Evolutionary conservation across 139 green algal species (phyloP).

Genomic region (Coelastrella sp.): DNA sequence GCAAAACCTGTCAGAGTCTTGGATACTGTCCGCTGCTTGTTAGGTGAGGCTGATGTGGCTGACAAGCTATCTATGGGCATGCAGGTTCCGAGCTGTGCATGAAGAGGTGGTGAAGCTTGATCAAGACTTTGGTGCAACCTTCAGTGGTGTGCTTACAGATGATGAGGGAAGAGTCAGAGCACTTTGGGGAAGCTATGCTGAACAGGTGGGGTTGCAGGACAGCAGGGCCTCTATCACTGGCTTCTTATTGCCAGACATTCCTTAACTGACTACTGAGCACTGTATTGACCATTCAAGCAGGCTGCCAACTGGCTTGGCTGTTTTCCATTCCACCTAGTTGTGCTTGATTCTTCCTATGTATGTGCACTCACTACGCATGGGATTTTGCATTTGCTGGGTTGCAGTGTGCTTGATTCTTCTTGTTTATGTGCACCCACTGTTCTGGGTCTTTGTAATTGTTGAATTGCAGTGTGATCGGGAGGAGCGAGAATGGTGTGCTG

Average conservation of each 20-base stretch:
- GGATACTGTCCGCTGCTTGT: too few species aligned
- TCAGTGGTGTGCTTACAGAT: constrained; percentile 86
- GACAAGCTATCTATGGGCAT: background rate
- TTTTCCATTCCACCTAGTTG: too few species aligned
- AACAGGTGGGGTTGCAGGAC: constrained; percentile 63
- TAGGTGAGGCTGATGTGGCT: too few species aligned
- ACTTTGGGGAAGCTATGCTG: constrained; percentile 86
- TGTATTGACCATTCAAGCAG: too few species aligned
- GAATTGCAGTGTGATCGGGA: constrained; percentile 65
- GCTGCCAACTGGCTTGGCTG: too few species aligned
- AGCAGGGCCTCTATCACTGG: too few species aligned
- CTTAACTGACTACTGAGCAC: too few species aligned
- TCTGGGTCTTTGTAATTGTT: background rate
- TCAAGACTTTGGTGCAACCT: constrained; percentile 90
- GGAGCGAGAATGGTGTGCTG: constrained; percentile 80
- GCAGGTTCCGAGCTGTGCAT: constrained; percentile 83
- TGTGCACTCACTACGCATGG: too few species aligned
- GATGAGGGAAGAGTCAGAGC: constrained; percentile 71
- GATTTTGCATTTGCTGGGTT: too few species aligned
- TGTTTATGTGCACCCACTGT: background rate
- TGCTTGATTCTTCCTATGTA: too few species aligned
- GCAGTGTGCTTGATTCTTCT: background rate
- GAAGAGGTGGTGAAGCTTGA: constrained; percentile 94
- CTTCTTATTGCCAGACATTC: too few species aligned
- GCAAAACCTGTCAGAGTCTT: too few species aligned